Evolutionary conservation across 2,329 filamentous ascomycete species (phyloP).

Genomic region (Colletotrichum magnum): DNA sequence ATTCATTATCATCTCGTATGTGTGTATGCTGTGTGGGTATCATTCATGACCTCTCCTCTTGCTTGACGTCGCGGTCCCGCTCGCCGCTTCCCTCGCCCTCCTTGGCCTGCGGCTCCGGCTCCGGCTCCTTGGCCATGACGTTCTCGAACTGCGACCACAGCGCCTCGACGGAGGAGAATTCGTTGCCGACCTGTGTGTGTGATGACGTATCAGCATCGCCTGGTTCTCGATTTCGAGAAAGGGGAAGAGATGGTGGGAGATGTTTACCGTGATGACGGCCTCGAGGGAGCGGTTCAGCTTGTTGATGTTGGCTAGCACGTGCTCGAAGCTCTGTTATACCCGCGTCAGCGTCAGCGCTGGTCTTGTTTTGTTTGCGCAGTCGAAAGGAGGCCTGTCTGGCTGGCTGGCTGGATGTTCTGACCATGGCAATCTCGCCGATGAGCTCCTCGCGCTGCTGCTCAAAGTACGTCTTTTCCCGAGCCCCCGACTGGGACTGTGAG

Average conservation of each 20-base stretch:
- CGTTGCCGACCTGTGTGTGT: conserved; percentile 82
- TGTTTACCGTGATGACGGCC: conserved; percentile 83
- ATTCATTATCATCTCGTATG: conserved; percentile 3
- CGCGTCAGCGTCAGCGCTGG: conserved; percentile 1
- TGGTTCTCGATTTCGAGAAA: background rate
- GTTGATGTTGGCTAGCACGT: conserved; percentile 96
- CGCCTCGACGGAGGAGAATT: conserved; percentile 96
- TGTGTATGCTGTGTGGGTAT: conserved; percentile 17
- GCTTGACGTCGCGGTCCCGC: conserved; percentile 45
- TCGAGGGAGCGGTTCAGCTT: conserved; percentile 93
- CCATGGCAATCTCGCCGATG: conserved; percentile 80
- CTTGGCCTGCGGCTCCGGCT: conserved; percentile 46
- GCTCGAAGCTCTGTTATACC: conserved; percentile 77
- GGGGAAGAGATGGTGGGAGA: background rate
- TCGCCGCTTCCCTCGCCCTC: conserved; percentile 44
- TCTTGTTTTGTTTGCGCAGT: background rate
- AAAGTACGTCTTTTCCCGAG: conserved; percentile 74
- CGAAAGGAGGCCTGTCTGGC: background rate
- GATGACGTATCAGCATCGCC: background rate
- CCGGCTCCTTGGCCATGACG: conserved; percentile 85
- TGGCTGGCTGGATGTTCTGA: conserved; percentile 50
- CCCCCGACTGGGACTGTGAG: conserved; percentile 36
- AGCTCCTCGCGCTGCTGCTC: conserved; percentile 82
- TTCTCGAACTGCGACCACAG: conserved; percentile 98
- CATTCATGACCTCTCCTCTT: conserved; percentile 46